Percentiles rank a stretch among this genome's conserved stretches.
Evolutionary conservation across 768 basidiomycete genomes (phyloP).

Genomic region (Exsudoporus frostii): DNA sequence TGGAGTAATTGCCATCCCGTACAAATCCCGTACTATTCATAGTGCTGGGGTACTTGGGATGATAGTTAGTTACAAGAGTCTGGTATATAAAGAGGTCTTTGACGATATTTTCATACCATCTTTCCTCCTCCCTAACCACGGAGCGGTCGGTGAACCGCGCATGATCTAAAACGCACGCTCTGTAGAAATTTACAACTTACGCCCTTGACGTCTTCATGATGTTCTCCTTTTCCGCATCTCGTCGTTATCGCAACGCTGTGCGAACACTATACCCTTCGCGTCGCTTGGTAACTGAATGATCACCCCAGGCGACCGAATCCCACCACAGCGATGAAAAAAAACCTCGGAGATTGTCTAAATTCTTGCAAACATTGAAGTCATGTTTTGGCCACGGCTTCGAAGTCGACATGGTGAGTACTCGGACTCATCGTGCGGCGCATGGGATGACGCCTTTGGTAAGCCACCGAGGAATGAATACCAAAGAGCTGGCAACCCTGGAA

Average conservation of each 20-base stretch:
- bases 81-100: constrained; percentile 3
- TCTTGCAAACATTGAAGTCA: constrained; percentile 16
- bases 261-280: neutral
- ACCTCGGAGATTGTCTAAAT: constrained; percentile 1
- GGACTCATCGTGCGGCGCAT: neutral
- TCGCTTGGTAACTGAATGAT: neutral
- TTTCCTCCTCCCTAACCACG: neutral
- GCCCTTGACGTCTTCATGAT: constrained; percentile 8
- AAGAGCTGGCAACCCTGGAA: constrained; percentile 9
- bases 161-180: neutral
- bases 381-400: constrained; percentile 21
- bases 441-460: constrained; percentile 1
- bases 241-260: neutral
- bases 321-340: constrained; percentile 7
- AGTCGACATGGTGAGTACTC: constrained; percentile 10
- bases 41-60: neutral
- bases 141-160: neutral
- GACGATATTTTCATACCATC: neutral
- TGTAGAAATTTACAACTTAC: neutral
- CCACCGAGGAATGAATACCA: constrained; percentile 16
- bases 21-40: constrained; percentile 13
- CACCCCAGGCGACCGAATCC: constrained; percentile 5
- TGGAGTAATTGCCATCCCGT: neutral
- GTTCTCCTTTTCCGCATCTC: neutral
- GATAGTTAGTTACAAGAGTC: neutral